phyloP scores from a whole-genome alignment of 768 basidiomycete genomes.

The Russula ochroleuca region DNA sequence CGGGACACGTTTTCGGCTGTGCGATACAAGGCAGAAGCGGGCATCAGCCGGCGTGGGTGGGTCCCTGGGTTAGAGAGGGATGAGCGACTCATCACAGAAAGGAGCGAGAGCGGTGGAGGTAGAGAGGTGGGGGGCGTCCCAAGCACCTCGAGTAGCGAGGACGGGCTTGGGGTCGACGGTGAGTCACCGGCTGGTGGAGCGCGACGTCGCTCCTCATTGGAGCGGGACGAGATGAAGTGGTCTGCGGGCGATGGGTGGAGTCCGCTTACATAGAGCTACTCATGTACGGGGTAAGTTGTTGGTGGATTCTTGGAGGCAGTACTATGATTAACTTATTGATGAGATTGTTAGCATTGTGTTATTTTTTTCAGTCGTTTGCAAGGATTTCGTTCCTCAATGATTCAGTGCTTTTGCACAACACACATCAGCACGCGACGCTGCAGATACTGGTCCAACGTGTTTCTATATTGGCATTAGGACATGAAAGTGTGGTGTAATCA shows the following conservation, averaged over 20 bases:
- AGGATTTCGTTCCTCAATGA: background rate
- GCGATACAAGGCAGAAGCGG: slow-evolving; percentile 69
- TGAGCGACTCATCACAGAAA: slow-evolving; percentile 39
- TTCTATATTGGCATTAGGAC: background rate
- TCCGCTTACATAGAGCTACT: slow-evolving; percentile 33
- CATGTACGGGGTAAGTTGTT: background rate
- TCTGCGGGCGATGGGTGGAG: slow-evolving; percentile 56
- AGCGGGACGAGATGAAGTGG: slow-evolving; percentile 57
- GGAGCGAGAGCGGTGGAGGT: slow-evolving; percentile 29
- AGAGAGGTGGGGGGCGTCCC: slow-evolving; percentile 27
- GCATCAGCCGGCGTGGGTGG: slow-evolving; percentile 56
- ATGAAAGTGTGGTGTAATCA: background rate
- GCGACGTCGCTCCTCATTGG: slow-evolving; percentile 27
- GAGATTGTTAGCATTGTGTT: background rate
- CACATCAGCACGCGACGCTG: background rate
- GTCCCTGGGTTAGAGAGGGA: slow-evolving; percentile 41
- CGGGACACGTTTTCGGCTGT: slow-evolving; percentile 38
- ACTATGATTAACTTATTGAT: slow-evolving; percentile 5
- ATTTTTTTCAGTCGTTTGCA: background rate
- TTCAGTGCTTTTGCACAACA: background rate
- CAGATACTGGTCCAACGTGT: background rate
- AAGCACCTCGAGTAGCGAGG: slow-evolving; percentile 28
- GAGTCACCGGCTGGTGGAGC: slow-evolving; percentile 22
- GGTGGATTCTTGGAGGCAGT: background rate
- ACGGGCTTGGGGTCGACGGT: slow-evolving; percentile 25